phyloP scores from a whole-genome alignment of 768 basidiomycete genomes.

The Lactarius vividus region DNA sequence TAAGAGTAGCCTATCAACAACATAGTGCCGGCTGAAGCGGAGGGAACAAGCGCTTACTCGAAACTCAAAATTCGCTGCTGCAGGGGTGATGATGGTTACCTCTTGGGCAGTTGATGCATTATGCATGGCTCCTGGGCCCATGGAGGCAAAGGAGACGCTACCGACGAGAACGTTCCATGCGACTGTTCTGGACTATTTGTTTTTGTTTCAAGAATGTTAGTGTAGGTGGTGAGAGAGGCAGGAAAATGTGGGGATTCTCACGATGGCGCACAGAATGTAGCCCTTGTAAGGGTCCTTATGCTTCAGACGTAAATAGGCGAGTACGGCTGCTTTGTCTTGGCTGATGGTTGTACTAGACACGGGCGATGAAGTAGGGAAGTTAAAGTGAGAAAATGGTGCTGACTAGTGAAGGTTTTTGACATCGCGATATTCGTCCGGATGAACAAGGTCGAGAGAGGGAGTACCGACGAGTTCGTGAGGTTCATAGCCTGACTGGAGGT shows the following conservation, averaged over 20 bases:
- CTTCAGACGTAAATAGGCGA: constrained; percentile 73
- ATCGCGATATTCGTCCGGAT: constrained; percentile 72
- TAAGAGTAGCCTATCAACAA: constrained; percentile 15
- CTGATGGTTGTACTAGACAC: constrained; percentile 62
- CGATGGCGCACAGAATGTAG: constrained; percentile 71
- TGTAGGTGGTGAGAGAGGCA: background rate
- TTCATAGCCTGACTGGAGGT: constrained; percentile 57
- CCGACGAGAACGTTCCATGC: constrained; percentile 73
- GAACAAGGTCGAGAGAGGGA: constrained; percentile 71
- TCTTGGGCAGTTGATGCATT: constrained; percentile 83
- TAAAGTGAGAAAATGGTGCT: constrained; percentile 26
- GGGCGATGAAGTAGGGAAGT: background rate
- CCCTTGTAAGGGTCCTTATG: constrained; percentile 79
- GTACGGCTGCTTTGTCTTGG: constrained; percentile 75
- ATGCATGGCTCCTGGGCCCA: constrained; percentile 72
- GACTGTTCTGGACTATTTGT: constrained; percentile 56
- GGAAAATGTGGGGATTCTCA: constrained; percentile 38
- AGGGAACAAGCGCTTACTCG: constrained; percentile 40
- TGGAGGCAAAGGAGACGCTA: constrained; percentile 74
- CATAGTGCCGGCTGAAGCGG: constrained; percentile 47
- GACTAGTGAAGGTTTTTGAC: constrained; percentile 73
- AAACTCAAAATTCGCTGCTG: constrained; percentile 39
- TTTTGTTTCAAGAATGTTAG: background rate
- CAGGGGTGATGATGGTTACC: constrained; percentile 68
- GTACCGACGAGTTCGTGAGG: constrained; percentile 66